Percentiles rank a stretch among this genome's conserved stretches.
Conservation (phyloP, 495 filamentous ascomycete genomes). For the Parachaetomium inaequale region DNA sequence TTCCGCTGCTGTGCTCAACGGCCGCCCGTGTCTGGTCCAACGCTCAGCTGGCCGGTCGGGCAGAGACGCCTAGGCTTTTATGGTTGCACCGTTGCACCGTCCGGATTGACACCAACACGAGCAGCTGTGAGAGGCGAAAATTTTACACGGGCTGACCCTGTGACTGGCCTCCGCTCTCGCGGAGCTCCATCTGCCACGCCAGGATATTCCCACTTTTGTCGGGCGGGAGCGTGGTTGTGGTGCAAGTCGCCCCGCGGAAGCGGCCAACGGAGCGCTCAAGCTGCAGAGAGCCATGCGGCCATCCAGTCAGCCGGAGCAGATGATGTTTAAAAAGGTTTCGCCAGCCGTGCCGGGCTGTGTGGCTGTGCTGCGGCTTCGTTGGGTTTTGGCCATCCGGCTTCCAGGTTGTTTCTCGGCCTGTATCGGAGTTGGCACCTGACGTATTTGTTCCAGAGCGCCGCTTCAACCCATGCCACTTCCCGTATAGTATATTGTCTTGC, state of each 20-base stretch:
- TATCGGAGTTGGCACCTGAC: slow-evolving; percentile 13
- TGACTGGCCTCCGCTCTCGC: neutral
- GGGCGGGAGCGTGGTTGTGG: neutral
- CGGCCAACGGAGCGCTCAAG: neutral
- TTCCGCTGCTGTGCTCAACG: neutral
- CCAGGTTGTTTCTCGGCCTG: slow-evolving; percentile 14
- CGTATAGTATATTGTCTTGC: neutral
- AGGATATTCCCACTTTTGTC: neutral
- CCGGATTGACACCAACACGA: neutral
- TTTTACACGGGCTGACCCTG: neutral
- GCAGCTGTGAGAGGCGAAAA: slow-evolving; percentile 4
- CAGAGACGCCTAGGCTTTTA: neutral
- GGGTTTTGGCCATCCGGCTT: neutral
- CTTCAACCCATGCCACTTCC: neutral
- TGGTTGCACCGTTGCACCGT: neutral
- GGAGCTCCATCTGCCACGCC: slow-evolving; percentile 2
- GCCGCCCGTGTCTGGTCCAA: neutral
- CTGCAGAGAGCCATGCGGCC: no score
- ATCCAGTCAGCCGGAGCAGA: neutral
- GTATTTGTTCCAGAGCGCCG: slow-evolving; percentile 10
- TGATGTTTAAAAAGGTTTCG: neutral
- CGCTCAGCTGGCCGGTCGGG: neutral
- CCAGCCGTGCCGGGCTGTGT: neutral
- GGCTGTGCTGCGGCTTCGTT: neutral
- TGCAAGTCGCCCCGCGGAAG: neutral